Percentiles rank a stretch among this genome's conserved stretches.
Evolutionary conservation across 1,284 basidiomycete species (phyloP).

Genomic region (Trametes hirsuta): DNA sequence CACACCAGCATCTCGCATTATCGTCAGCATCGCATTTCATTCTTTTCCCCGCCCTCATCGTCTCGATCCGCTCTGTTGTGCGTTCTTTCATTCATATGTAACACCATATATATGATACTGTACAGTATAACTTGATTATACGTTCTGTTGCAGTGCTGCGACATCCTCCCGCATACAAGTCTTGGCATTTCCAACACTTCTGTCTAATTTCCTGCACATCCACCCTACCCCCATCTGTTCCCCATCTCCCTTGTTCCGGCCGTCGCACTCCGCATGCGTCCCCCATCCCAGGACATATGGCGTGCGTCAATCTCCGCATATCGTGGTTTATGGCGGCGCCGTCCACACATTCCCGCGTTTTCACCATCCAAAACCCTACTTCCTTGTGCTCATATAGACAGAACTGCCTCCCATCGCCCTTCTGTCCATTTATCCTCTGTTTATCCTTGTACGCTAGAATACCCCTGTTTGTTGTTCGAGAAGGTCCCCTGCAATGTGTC

Average conservation of each 20-base stretch:
- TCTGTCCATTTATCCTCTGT: no score
- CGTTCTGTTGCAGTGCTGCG: conserved; percentile 9
- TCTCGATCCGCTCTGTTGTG: neutral
- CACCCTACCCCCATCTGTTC: neutral
- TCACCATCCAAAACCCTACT: no score
- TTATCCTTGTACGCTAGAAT: no score
- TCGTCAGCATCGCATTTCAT: neutral
- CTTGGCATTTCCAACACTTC: conserved; percentile 9
- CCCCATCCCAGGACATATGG: neutral
- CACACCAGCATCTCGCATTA: neutral
- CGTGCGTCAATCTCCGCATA: no score
- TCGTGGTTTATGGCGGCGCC: no score
- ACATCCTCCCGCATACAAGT: conserved; percentile 1
- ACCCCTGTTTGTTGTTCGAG: no score
- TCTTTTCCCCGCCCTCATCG: neutral
- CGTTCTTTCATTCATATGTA: neutral
- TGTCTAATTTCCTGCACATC: neutral
- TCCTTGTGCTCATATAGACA: no score
- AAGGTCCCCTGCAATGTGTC: no score
- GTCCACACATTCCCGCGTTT: no score
- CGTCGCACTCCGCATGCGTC: neutral
- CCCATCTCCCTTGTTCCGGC: neutral
- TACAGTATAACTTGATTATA: conserved; percentile 7
- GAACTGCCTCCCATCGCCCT: no score
- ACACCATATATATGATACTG: conserved; percentile 9